These are phyloP conservation scores for Drechslerella dactyloides DNA, from an alignment of 2,329 filamentous ascomycete species.

Conservation along the genomic window DNA sequence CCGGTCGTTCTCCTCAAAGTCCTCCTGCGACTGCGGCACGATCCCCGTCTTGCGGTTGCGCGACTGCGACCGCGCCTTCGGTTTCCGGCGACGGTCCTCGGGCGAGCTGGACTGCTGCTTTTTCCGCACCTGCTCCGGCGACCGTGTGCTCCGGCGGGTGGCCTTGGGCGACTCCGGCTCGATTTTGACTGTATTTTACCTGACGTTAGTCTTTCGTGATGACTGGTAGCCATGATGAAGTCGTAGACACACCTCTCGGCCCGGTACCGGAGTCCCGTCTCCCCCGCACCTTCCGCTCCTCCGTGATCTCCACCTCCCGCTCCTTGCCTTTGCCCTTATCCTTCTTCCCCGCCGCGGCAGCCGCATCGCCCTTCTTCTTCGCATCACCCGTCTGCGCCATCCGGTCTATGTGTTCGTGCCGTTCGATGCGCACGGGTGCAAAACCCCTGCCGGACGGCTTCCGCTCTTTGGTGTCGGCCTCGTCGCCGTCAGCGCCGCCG, in stretches of 20 bases:
- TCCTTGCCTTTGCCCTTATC: constrained; percentile 47
- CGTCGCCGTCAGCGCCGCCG: constrained; percentile 32
- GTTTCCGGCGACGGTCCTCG: constrained; percentile 40
- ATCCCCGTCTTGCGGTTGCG: constrained; percentile 42
- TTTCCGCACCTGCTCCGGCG: constrained; percentile 27
- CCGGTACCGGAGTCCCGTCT: constrained; percentile 40
- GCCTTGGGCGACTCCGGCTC: constrained; percentile 50
- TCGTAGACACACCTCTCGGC: constrained; percentile 23
- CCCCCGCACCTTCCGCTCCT: constrained; percentile 51
- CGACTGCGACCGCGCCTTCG: constrained; percentile 41
- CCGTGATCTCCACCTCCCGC: constrained; percentile 51
- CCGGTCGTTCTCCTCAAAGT: constrained; percentile 53
- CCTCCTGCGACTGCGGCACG: constrained; percentile 50
- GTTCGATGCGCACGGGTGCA: constrained; percentile 46
- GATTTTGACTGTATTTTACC: constrained; percentile 18
- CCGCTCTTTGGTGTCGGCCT: constrained; percentile 16
- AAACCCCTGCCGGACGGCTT: constrained; percentile 35
- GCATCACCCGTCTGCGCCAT: constrained; percentile 49
- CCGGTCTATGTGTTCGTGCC: constrained; percentile 52
- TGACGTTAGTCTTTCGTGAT: no score
- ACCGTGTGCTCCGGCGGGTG: constrained; percentile 25
- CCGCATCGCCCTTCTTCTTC: constrained; percentile 49
- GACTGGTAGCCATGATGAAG: no score
- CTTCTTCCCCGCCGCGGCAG: constrained; percentile 42
- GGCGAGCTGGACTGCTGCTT: constrained; percentile 45